Percentiles rank a stretch among this genome's conserved stretches.
These are phyloP conservation scores for Pythium graminicola DNA, from an alignment of 352 stramenopile species.

Conservation along the genomic window DNA sequence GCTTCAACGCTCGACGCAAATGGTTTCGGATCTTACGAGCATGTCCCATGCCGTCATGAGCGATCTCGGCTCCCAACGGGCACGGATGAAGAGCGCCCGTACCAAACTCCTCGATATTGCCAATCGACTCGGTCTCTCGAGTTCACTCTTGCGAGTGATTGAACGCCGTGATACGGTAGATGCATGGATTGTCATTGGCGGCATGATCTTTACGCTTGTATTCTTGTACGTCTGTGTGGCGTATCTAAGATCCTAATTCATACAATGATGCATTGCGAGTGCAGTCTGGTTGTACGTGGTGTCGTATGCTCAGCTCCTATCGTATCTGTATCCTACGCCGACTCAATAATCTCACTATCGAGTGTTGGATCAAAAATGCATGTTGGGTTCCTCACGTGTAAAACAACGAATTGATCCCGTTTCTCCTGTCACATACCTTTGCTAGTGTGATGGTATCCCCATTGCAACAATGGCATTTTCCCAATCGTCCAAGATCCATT, in stretches of 20 bases:
- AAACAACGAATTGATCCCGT: no score
- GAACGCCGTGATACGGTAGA: constrained; percentile 76
- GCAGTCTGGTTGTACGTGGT: no score
- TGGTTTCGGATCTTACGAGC: constrained; percentile 74
- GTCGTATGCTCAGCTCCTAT: no score
- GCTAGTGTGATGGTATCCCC: no score
- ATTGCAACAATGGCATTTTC: no score
- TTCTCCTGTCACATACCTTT: no score
- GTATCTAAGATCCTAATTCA: constrained; percentile 35
- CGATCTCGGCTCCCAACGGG: constrained; percentile 62
- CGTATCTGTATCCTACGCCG: no score
- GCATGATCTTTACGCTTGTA: constrained; percentile 76
- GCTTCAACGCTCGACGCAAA: constrained; percentile 67
- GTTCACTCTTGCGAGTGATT: constrained; percentile 75
- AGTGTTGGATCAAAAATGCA: no score
- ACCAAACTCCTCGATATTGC: constrained; percentile 78
- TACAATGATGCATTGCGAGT: no score
- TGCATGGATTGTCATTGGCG: constrained; percentile 78
- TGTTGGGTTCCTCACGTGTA: no score
- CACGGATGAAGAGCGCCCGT: constrained; percentile 65
- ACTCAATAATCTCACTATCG: no score
- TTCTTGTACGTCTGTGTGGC: constrained; percentile 74
- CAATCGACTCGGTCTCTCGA: constrained; percentile 78
- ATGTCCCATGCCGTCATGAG: constrained; percentile 67
- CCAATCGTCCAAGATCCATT: no score